Evolutionary conservation across 2,329 filamentous ascomycete genomes (phyloP), one percentile per base, ranked within the genome.

Genomic region (Trichoderma endophyticum): DNA sequence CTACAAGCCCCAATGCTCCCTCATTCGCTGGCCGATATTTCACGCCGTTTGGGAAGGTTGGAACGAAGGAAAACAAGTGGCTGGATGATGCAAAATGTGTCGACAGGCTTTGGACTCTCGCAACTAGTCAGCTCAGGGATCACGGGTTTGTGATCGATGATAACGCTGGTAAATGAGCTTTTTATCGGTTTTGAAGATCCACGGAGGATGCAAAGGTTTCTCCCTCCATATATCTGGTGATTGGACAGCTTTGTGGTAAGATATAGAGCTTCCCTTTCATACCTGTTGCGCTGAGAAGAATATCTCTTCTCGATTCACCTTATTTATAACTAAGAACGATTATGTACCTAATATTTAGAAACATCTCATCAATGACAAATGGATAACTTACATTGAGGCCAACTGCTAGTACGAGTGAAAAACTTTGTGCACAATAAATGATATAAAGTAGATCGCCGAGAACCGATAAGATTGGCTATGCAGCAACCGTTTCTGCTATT

Each of bases 211-310:
- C 43, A 48, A 48, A 48, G 43, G 8, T 21, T 21, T 7, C 18
- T n/a, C 15, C 11, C 43, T 0, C 5, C 18, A 48, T 3, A 3
- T 6, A 12, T 3, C 4, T 21, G 8, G n/a, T 21, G n/a, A 21
- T 51, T 21, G n/a, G 4, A 51, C 9, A 51, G 2, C 43, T 51
- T 12, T 11, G 3, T 51, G 4, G n/a, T 51, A 12, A 21, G n/a
- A 51, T 51, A 21, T 11, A 51, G 9, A 21, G 9, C n/a, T 51
- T 21, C 2, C 0, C n/a, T 51, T 51, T n/a, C 43, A 21, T 51
- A 51, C 8, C 2, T 43, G 15, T 43, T 21, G 43, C 3, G 1
- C 9, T 51, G 43, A 21, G 43, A 21, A 21, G 43, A 9, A 51
- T 43, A 51, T 51, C 9, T 3, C 21, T 51, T 12, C n/a, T 51